Evolutionary conservation across 2,329 filamentous ascomycete species (phyloP), one percentile per base, ranked within the genome.

Genomic region (Aspergillus eucalypticola): DNA sequence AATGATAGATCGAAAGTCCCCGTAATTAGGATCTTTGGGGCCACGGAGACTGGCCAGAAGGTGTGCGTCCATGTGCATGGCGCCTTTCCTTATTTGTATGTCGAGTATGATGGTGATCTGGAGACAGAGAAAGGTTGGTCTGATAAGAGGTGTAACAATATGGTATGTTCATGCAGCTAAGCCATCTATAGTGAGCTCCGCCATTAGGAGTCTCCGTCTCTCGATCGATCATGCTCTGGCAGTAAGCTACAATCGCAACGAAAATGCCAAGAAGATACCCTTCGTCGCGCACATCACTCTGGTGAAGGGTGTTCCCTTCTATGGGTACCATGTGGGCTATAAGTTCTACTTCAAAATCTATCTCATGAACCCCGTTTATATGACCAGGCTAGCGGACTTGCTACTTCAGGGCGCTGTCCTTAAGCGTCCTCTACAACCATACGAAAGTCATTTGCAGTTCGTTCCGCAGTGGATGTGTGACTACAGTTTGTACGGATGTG

Each of bases 391-490:
- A 60, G 87, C 91, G 25, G 93, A 98, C 71, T 82, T 99, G 51
- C 82, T 99, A 44, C 88, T 91, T 17, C 92, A 96, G 75, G 95
- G 95, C 7, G 89, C 89, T 29, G 88, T 99, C 46, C 86, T 98
- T 85, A 91, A 91, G 72, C 86, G 85, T 60, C 84, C 86, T 23
- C 89, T 99, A 46, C 94, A 98, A 71, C 94, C 95, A 0, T 96
- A 95, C 71, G 95, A 99, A 77, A 92, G 91, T 17, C 96, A 99
- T 73, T 76, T 98, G 63, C 92, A 96, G 71, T 98, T 93, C 73
- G 79, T 97, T 8, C 83, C 95, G 8, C 96, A 99, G 76, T 99
- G 96, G 86, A 98, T 99, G 95, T 90, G 89, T 65, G 96, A 99
- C 75, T 99, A 96, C 81, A 99, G 97, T 72, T 81, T 99, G 66